phyloP scores from a whole-genome alignment of 1,139 yeast genomes.

The Arxiozyma slooffiae region DNA sequence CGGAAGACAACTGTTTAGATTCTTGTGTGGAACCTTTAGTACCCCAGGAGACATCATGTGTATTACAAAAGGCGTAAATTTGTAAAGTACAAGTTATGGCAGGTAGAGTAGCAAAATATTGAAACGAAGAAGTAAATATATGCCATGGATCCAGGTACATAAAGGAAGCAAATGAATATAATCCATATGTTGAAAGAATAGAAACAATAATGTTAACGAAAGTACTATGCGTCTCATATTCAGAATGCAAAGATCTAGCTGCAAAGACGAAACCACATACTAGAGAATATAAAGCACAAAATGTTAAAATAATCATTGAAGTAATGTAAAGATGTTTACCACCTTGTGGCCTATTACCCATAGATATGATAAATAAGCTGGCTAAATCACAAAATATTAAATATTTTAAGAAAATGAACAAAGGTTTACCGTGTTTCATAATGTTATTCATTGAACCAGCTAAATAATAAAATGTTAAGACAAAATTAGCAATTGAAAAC shows the following conservation, averaged over 20 bases:
- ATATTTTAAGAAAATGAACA: slow-evolving; percentile 78
- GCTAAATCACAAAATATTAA: slow-evolving; percentile 70
- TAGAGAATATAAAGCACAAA: slow-evolving; percentile 76
- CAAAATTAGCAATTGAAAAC: slow-evolving; percentile 84
- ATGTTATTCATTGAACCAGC: slow-evolving; percentile 66
- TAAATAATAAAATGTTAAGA: slow-evolving; percentile 80
- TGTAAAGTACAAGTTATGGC: slow-evolving; percentile 84
- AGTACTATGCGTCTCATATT: slow-evolving; percentile 35
- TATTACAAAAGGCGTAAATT: slow-evolving; percentile 88
- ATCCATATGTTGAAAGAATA: slow-evolving; percentile 81
- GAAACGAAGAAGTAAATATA: slow-evolving; percentile 69
- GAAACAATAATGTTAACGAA: slow-evolving; percentile 80
- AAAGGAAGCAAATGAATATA: slow-evolving; percentile 68
- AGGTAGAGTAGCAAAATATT: slow-evolving; percentile 83
- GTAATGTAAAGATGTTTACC: slow-evolving; percentile 65
- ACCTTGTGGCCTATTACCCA: slow-evolving; percentile 94
- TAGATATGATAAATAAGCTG: slow-evolving; percentile 78
- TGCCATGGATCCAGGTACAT: slow-evolving; percentile 94
- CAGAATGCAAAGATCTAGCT: slow-evolving; percentile 40
- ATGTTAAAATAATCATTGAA: slow-evolving; percentile 59
- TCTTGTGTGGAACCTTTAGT: slow-evolving; percentile 85
- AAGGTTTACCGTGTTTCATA: slow-evolving; percentile 63
- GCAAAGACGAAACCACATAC: slow-evolving; percentile 79
- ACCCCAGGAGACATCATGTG: slow-evolving; percentile 79
- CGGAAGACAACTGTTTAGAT: slow-evolving; percentile 55